Percentiles rank a stretch among this genome's conserved stretches.
phyloP scores from a whole-genome alignment of 108 stramenopile genomes.

The Cyclostephanos tholiformis region DNA sequence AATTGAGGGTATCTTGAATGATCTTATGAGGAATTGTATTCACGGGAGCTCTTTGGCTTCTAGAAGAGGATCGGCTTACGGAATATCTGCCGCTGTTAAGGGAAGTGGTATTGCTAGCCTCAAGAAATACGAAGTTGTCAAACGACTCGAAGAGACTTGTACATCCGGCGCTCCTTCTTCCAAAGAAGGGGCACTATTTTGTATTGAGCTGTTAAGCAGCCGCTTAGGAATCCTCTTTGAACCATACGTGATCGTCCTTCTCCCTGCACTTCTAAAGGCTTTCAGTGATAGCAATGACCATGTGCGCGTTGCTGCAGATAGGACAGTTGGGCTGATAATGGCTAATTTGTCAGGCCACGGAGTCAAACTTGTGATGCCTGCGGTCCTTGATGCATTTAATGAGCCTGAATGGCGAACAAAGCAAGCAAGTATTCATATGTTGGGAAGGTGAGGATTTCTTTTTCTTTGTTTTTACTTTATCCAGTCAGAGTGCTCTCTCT shows the following conservation, averaged over 20 bases:
- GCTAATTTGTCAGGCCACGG: slow-evolving; percentile 95
- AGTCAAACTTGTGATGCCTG: slow-evolving; percentile 96
- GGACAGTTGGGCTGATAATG: slow-evolving; percentile 92
- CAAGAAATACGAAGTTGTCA: slow-evolving; percentile 92
- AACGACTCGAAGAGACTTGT: slow-evolving; percentile 86
- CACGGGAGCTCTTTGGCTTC: slow-evolving; percentile 63
- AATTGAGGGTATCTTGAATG: slow-evolving; percentile 65
- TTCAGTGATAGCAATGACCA: slow-evolving; percentile 93
- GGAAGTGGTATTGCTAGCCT: slow-evolving; percentile 96
- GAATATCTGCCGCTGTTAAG: slow-evolving; percentile 96
- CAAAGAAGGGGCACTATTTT: slow-evolving; percentile 96
- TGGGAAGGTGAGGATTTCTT: slow-evolving; percentile 61
- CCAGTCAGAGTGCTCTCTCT: background rate
- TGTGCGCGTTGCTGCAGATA: slow-evolving; percentile 91
- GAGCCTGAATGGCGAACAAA: slow-evolving; percentile 97
- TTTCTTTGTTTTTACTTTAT: background rate
- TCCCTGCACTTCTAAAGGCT: slow-evolving; percentile 92
- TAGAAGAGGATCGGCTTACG: slow-evolving; percentile 94
- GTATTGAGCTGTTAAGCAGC: slow-evolving; percentile 90
- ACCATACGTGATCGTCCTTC: slow-evolving; percentile 97
- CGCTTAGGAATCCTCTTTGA: slow-evolving; percentile 96
- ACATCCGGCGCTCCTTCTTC: slow-evolving; percentile 56
- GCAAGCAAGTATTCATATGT: slow-evolving; percentile 94
- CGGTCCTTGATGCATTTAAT: slow-evolving; percentile 92
- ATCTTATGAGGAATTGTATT: slow-evolving; percentile 69